These are phyloP conservation scores for Linnemannia elongata DNA, from an alignment of 192 early-diverging fungal genomes.

Conservation along the genomic window DNA sequence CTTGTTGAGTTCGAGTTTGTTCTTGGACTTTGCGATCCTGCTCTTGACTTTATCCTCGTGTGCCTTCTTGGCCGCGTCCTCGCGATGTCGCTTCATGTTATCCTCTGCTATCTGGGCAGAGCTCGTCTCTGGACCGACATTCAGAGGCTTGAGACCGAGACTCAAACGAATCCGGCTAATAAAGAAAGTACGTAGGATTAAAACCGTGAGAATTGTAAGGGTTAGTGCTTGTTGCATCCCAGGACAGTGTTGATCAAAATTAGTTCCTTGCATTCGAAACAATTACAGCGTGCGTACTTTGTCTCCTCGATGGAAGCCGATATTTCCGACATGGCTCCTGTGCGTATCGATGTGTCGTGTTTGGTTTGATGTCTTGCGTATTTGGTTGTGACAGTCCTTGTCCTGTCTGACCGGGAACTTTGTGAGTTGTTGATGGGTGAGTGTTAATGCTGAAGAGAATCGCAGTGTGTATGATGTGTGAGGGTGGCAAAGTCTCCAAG, in stretches of 20 bases:
- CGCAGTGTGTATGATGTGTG: too few species aligned
- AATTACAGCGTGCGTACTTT: constrained; percentile 53
- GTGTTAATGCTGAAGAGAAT: background rate
- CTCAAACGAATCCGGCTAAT: constrained; percentile 66
- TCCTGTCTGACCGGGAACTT: background rate
- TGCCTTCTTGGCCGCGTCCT: constrained; percentile 65
- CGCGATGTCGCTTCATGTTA: constrained; percentile 66
- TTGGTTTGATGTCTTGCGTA: background rate
- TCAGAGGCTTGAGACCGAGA: constrained; percentile 65
- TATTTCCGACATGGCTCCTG: constrained; percentile 43
- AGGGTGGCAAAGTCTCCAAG: background rate
- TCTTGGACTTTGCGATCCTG: constrained; percentile 69
- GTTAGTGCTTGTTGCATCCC: background rate
- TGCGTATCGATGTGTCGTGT: background rate
- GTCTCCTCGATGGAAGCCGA: constrained; percentile 65
- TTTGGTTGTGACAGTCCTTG: background rate
- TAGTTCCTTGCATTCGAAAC: background rate
- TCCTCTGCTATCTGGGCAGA: constrained; percentile 66
- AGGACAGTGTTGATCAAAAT: background rate
- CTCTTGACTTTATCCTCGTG: constrained; percentile 65
- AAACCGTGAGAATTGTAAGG: background rate
- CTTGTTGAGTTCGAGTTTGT: constrained; percentile 61
- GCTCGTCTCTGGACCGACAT: constrained; percentile 46
- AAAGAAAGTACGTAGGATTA: constrained; percentile 3
- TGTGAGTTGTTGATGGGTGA: background rate